Evolutionary conservation across 208 protist species (phyloP), one percentile per base, ranked within the genome.

Genomic region (Trypanosomatidae sp.): DNA sequence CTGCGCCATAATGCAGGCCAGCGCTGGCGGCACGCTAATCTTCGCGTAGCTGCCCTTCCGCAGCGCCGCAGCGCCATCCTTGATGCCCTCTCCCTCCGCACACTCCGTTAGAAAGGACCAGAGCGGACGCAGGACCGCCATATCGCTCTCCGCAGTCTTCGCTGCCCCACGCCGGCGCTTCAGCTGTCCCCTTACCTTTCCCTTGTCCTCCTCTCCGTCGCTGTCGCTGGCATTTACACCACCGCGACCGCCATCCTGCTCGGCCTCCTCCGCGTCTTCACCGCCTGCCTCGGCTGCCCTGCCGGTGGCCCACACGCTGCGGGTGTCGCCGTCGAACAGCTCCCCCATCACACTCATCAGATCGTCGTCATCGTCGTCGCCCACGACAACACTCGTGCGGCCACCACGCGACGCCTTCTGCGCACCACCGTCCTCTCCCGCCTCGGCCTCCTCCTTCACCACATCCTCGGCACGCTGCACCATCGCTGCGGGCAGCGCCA

Each of bases 91-190:
- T 19, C 78, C 80, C 49, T 85, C 82, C 1, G 76, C 88, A 55
- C 87, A 91, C 68, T 85, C 62, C 13, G 84, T 66, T 50, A 96
- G 71, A 73, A 93, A 96, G 22, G 47, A 59, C 86, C 89, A 96
- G 41, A 96, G 80, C 15, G 86, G 83, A 17, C 69, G 58, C 55
- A 94, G 66, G 2, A 92, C 53, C 2, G 66, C 62, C 58, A 80
- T 79, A 60, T 96, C 91, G 62, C 70, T 77, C 33, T 55, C 9
- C 30, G 17, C 49, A 33, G 60, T 15, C 39, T 52, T n/a, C 59
- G 55, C 25, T 39, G 52, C 46, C 59, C 28, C 17, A 53, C 50
- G 41, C 53, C 53, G 43, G 36, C 1, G 30, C 3, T 25, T 47
- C 43, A 39, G 30, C 25, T 17, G 13, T 41, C 25, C 17, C 22